Evolutionary conservation across 139 green algal species (phyloP), one percentile per base, ranked within the genome.

Genomic region (Chlamydomonas incerta): DNA sequence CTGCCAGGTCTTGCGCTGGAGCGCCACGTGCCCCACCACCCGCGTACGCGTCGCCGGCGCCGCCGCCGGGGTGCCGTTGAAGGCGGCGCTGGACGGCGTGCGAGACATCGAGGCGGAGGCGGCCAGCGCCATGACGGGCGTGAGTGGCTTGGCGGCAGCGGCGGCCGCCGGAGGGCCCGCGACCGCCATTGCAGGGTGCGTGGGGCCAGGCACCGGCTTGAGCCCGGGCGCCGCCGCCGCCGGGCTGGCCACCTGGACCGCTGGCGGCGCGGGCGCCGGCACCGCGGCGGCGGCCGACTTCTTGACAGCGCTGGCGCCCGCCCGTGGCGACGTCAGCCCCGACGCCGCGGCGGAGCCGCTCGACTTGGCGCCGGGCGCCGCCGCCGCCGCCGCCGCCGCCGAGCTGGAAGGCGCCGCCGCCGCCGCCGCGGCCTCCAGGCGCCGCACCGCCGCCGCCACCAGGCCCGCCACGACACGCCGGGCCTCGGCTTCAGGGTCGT

Each of bases 1-100:
- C 69, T 75, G 69, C 79, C 79, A 85, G 8, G 79, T 47, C 63
- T 75, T 75, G 8, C 79, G 79, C 66, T 85, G 66, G n/a, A 85
- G 79, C 1, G 79, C 79, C 47, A 85, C 79, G 26, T 76, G 66
- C 0, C 79, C 79, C 37, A 85, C 60, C 2, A 85, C 20, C 24
- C 26, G 62, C 20, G 31, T 55, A 13, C 17, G 18, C 33, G 55
- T 31, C 1, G 57, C 31, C 20, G 74, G 52, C 4, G 33, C 55
- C 20, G 74, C 55, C 4, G 33, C 55, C 33, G 52, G 5, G 50
- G 17, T 3, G 29, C 2, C 52, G 52, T 4, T 5, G 71, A 26
- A 26, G 47, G 20, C 20, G 9, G 55, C 55, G 55, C 55, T 60
- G 17, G 55, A 60, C 55, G 55, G 55, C 55, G 55, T 24, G 55